phyloP scores from a whole-genome alignment of 345 rosid species.

The Arabis hirsuta region DNA sequence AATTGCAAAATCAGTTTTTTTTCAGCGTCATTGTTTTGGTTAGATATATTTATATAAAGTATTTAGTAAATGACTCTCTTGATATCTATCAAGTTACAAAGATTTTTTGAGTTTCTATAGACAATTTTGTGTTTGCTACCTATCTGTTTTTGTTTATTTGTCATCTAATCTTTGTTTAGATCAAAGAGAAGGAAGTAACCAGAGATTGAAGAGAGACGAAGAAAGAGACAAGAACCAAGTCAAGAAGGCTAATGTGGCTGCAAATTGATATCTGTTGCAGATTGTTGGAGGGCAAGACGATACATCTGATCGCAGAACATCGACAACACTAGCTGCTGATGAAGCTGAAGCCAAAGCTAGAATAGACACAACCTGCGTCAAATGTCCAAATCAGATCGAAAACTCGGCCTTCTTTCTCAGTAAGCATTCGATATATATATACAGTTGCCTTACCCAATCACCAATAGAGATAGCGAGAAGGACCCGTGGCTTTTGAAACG shows the following conservation, averaged over 20 bases:
- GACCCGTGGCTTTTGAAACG: constrained; percentile 62
- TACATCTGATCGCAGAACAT: constrained; percentile 52
- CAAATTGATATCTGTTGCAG: constrained; percentile 77
- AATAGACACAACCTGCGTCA: constrained; percentile 63
- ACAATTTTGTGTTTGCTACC: constrained; percentile 30
- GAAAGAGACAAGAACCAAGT: constrained; percentile 78
- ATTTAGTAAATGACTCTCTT: not conserved
- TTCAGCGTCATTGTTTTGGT: no score
- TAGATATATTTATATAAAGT: not conserved
- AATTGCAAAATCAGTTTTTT: no score
- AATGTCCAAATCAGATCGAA: constrained; percentile 15
- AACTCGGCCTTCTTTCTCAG: not conserved
- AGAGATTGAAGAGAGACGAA: constrained; percentile 83
- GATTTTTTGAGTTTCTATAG: constrained; percentile 12
- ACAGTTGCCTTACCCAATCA: constrained; percentile 66
- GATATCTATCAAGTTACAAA: constrained; percentile 21
- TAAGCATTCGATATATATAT: not conserved
- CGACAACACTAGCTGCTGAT: constrained; percentile 81
- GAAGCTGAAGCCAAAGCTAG: constrained; percentile 80
- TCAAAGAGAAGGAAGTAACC: constrained; percentile 80
- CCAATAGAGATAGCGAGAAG: constrained; percentile 66
- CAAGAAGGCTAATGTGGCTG: constrained; percentile 87
- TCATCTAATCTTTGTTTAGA: constrained; percentile 18
- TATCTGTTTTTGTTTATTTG: constrained; percentile 22
- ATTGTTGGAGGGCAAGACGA: constrained; percentile 55